phyloP scores from a whole-genome alignment of 306 rosid species.

The Erythrophleum fordii region DNA sequence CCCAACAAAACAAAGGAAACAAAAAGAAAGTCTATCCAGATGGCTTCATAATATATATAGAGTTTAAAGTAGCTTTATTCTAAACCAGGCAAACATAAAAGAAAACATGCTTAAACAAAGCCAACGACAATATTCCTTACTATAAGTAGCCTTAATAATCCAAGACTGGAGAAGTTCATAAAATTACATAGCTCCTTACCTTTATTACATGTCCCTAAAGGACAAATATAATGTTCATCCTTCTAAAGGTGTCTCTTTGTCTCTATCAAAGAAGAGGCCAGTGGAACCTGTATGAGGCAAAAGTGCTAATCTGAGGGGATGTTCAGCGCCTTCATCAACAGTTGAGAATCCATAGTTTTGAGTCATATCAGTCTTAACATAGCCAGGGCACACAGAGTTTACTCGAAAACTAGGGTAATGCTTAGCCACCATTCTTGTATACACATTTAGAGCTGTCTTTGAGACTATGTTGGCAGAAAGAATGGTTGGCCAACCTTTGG shows the following conservation, averaged over 20 bases:
- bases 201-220: too few relatives aligned
- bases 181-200: too few relatives aligned
- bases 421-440: background rate
- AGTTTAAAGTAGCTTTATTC: too few relatives aligned
- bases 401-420: background rate
- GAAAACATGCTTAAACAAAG: too few relatives aligned
- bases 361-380: constrained; percentile 6
- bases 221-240: too few relatives aligned
- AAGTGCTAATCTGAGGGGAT: background rate
- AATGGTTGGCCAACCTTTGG: background rate
- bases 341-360: background rate
- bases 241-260: background rate
- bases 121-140: too few relatives aligned
- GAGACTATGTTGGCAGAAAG: background rate
- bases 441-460: constrained; percentile 1
- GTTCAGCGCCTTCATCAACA: background rate
- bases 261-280: constrained; percentile 2
- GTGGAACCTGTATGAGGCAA: background rate
- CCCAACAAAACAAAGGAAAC: too few relatives aligned
- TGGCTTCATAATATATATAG: too few relatives aligned
- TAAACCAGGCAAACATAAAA: too few relatives aligned
- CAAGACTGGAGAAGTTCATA: too few relatives aligned
- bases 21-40: too few relatives aligned
- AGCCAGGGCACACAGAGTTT: background rate
- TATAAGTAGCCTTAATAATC: too few relatives aligned